These are phyloP conservation scores for Globisporangium radiosum DNA, from an alignment of 352 stramenopile species.

Conservation along the genomic window DNA sequence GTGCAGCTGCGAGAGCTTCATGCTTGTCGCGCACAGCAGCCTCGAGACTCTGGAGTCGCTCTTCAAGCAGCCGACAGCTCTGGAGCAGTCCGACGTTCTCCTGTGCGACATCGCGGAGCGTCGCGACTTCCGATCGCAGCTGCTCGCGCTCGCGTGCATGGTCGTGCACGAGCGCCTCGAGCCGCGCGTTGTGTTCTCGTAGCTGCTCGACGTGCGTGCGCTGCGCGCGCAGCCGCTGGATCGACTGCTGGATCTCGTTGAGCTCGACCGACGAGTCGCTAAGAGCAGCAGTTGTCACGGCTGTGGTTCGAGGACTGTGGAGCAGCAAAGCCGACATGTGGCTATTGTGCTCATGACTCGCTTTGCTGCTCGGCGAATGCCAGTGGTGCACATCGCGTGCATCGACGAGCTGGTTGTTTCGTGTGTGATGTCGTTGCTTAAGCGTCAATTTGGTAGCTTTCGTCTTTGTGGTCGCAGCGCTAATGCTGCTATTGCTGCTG, in stretches of 20 bases:
- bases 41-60: constrained; percentile 37
- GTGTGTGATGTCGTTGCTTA: neutral
- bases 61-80: constrained; percentile 48
- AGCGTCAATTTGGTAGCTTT: neutral
- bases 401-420: constrained; percentile 1
- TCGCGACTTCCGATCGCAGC: constrained; percentile 29
- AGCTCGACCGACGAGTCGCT: constrained; percentile 16
- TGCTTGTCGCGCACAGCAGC: constrained; percentile 23
- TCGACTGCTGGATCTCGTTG: constrained; percentile 48
- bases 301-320: neutral
- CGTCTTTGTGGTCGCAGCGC: neutral
- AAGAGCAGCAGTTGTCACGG: neutral
- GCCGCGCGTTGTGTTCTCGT: constrained; percentile 27
- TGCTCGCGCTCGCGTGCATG: constrained; percentile 36
- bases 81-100: constrained; percentile 53
- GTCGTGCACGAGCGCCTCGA: constrained; percentile 26
- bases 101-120: constrained; percentile 33
- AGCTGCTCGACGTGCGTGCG: constrained; percentile 50
- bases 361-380: neutral
- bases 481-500: neutral
- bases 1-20: constrained; percentile 15
- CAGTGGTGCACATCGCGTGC: neutral
- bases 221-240: constrained; percentile 40
- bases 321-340: neutral
- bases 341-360: neutral